Percentiles rank a stretch among this genome's conserved stretches.
These are phyloP conservation scores for Chaetomidium leptoderma DNA, from an alignment of 495 filamentous ascomycete species.

Conservation along the genomic window DNA sequence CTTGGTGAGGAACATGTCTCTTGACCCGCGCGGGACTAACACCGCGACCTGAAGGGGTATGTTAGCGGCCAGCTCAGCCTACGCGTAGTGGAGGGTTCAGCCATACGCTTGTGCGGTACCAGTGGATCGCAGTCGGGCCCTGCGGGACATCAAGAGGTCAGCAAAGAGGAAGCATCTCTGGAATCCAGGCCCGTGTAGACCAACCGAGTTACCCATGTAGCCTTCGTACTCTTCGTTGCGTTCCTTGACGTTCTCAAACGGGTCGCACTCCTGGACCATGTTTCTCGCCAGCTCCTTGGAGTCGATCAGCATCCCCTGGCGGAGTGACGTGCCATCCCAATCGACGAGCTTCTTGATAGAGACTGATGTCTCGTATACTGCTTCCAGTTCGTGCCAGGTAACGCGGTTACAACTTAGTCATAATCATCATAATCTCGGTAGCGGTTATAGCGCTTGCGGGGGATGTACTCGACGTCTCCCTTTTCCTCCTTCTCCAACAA, in stretches of 20 bases:
- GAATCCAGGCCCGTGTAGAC: neutral
- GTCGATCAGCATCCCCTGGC: neutral
- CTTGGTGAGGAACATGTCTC: neutral
- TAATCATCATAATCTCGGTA: neutral
- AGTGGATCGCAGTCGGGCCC: neutral
- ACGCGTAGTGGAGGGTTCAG: neutral
- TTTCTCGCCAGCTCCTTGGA: neutral
- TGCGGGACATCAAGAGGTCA: neutral
- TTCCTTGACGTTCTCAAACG: neutral
- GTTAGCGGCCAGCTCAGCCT: neutral
- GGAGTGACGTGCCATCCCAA: neutral
- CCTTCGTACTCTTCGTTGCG: neutral
- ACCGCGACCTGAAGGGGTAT: neutral
- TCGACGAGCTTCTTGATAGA: neutral
- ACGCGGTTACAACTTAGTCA: neutral
- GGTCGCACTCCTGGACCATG: neutral
- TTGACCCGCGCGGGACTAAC: neutral
- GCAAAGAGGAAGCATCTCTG: neutral
- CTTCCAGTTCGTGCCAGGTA: neutral
- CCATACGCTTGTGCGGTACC: neutral
- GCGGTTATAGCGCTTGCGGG: too few species aligned
- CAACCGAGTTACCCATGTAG: neutral
- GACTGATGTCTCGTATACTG: neutral
- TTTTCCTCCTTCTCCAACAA: slow-evolving; percentile 33
- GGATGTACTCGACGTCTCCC: slow-evolving; percentile 12